A percentile compares a stretch with the other conserved stretches of the same genome.
Conservation (phyloP, 352 stramenopile species). For the Pythium utonaiense region DNA sequence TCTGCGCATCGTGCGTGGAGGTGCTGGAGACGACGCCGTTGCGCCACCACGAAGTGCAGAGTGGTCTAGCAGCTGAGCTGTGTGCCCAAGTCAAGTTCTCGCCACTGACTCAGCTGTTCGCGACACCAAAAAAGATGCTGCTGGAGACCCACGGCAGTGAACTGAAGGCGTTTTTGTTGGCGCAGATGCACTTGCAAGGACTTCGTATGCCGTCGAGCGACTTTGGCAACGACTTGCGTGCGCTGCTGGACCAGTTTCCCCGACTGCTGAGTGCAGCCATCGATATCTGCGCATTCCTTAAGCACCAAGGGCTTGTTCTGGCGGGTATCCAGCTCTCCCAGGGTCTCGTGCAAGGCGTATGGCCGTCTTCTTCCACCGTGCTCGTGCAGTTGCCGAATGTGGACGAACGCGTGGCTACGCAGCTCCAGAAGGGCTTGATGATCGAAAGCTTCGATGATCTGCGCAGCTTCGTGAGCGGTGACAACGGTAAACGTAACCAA, state of each 20-base stretch:
- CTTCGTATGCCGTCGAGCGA: slow-evolving; percentile 95
- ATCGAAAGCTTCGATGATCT: slow-evolving; percentile 10
- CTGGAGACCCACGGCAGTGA: slow-evolving; percentile 76
- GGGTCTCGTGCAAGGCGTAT: slow-evolving; percentile 48
- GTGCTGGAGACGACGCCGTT: slow-evolving; percentile 94
- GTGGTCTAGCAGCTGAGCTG: slow-evolving; percentile 47
- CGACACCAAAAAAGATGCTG: slow-evolving; percentile 46
- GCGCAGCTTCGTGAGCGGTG: background rate
- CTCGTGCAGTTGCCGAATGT: slow-evolving; percentile 51
- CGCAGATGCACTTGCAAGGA: slow-evolving; percentile 94
- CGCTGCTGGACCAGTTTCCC: slow-evolving; percentile 94
- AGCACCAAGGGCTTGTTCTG: slow-evolving; percentile 47
- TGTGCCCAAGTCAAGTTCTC: slow-evolving; percentile 59
- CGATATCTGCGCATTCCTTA: slow-evolving; percentile 77
- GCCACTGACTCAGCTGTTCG: slow-evolving; percentile 53
- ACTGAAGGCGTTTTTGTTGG: slow-evolving; percentile 85
- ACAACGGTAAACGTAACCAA: slow-evolving; percentile 16
- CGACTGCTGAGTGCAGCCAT: slow-evolving; percentile 93
- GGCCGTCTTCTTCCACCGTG: slow-evolving; percentile 29
- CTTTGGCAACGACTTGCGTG: slow-evolving; percentile 96
- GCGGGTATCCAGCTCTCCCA: slow-evolving; percentile 55
- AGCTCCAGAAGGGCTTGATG: slow-evolving; percentile 21
- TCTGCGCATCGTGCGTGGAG: slow-evolving; percentile 84
- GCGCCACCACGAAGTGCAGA: slow-evolving; percentile 97
- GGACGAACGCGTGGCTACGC: slow-evolving; percentile 28